Evolutionary conservation across 805 yeast genomes (phyloP).

Genomic region (Hanseniaspora singularis): DNA sequence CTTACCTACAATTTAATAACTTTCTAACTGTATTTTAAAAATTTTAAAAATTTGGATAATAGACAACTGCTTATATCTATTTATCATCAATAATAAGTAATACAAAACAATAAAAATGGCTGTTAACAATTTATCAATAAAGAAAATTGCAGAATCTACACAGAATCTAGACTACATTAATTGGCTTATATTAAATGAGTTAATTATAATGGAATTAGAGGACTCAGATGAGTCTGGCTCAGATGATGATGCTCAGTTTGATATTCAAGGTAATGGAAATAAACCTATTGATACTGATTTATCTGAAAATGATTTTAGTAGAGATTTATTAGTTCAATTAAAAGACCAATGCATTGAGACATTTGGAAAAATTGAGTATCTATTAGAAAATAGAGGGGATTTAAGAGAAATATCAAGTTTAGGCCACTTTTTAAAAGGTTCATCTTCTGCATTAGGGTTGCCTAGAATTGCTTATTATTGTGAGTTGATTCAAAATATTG

Average conservation of each 20-base stretch:
- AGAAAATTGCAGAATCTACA: slow-evolving; percentile 16
- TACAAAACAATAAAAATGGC: not conserved
- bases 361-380: slow-evolving; percentile 45
- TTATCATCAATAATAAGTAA: no score
- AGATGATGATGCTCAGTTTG: slow-evolving; percentile 46
- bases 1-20: no score
- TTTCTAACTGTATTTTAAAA: no score
- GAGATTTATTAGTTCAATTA: slow-evolving; percentile 65
- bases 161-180: slow-evolving; percentile 52
- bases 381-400: slow-evolving; percentile 20
- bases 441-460: slow-evolving; percentile 88
- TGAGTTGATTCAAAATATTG: slow-evolving; percentile 86
- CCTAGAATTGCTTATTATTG: slow-evolving; percentile 73
- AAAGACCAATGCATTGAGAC: slow-evolving; percentile 82
- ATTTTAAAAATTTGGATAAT: no score
- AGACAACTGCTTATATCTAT: no score
- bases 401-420: slow-evolving; percentile 53
- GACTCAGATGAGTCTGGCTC: slow-evolving; percentile 55
- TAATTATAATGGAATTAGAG: slow-evolving; percentile 91
- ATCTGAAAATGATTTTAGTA: slow-evolving; percentile 38
- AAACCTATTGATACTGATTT: slow-evolving; percentile 4
- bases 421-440: slow-evolving; percentile 91
- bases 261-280: not conserved
- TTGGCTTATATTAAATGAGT: slow-evolving; percentile 79
- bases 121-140: not conserved